Evolutionary conservation across 2,329 filamentous ascomycete genomes (phyloP), one percentile per base, ranked within the genome.

Genomic region (Harringtonia aguacate): DNA sequence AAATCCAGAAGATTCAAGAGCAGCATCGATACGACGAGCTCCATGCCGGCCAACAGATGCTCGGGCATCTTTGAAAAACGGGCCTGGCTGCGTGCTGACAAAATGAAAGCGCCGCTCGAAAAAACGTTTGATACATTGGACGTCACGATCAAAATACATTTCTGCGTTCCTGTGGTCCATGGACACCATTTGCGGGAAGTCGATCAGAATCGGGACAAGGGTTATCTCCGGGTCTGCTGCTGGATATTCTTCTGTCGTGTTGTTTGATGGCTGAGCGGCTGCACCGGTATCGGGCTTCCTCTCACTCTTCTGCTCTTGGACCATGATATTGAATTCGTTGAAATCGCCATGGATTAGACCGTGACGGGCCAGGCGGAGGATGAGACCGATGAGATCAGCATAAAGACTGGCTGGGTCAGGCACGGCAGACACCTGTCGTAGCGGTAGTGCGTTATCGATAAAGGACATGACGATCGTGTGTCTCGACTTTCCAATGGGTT

Each of bases 101-200:
- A 97, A 98, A 53, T 87, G 81, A 62, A 95, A 98, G 27, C 87
- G 79, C 20, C 89, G 75, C 57, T 86, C 74, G 58, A 98, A 98
- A 62, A 94, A 98, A 28, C 85, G 79, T 66, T 95, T 97, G 56
- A 98, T 83, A 63, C 94, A 98, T 50, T 86, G 80, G 14, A 98
- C 89, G 55, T 98, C 92, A 50, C 92, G 81, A 59, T 97, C 86
- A 61, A 98, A 98, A 64, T 98, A 97, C 77, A 89, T 94, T 58
- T 95, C 84, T 17, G 92, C 94, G 57, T 98, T 95, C 30, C 72
- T 65, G 58, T 98, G 92, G 53, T 95, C 87, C 60, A 95, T 87
- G 1, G 90, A 97, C 3, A 98, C 79, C 84, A 95, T 97, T 60
- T 98, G 92, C 0, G 92, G 92, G 58, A 98, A 98, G 66, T 98